phyloP scores from a whole-genome alignment of 495 filamentous ascomycete genomes.

The Penicillium robsamsonii region DNA sequence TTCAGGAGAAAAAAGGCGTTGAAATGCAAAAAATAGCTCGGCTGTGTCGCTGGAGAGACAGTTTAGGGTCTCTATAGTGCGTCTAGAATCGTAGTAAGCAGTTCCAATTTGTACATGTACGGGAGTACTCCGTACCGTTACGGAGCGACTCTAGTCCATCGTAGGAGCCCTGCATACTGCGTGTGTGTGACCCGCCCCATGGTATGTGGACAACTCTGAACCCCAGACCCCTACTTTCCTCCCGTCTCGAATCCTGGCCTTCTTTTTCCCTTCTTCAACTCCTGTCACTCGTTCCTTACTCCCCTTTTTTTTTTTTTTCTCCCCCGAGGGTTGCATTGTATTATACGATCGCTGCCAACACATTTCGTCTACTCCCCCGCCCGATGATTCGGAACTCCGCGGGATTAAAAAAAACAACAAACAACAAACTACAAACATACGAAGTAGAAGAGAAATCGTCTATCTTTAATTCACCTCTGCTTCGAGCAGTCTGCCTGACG shows the following conservation, averaged over 20 bases:
- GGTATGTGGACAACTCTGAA: conserved; percentile 12
- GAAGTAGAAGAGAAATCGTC: not conserved
- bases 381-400: not conserved
- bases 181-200: conserved; percentile 12
- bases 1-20: conserved; percentile 6
- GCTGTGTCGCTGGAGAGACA: conserved; percentile 5
- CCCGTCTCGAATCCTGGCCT: not conserved
- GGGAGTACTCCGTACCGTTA: not conserved
- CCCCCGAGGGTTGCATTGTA: not conserved
- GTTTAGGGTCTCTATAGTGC: not conserved
- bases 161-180: not conserved
- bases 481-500: conserved; percentile 9
- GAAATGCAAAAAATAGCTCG: not conserved
- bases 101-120: not conserved
- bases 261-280: conserved; percentile 10
- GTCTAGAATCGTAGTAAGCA: conserved; percentile 8
- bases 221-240: conserved; percentile 12
- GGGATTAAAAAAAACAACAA: not conserved
- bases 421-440: not conserved
- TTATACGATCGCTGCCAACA: conserved; percentile 4
- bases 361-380: not conserved
- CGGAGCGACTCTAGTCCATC: too few species aligned
- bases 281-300: conserved; percentile 4
- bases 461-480: conserved; percentile 8
- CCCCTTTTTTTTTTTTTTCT: not conserved